Percentiles rank a stretch among this genome's conserved stretches.
Conservation (phyloP, 257 asterid species). For the Haberlea rhodopensis region DNA sequence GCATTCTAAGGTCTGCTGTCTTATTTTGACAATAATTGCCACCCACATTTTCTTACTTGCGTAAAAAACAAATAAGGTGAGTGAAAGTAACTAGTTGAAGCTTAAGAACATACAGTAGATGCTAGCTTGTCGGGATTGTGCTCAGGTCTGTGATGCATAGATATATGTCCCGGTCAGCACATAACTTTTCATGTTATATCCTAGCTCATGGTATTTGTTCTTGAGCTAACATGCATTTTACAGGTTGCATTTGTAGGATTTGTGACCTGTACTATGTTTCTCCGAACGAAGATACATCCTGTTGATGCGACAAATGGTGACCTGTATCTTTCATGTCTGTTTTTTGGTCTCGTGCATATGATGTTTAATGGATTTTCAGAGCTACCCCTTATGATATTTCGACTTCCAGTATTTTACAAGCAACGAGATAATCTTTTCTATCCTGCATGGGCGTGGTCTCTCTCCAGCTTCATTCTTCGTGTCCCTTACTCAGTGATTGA, state of each 20-base stretch:
- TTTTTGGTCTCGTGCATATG: constrained; percentile 80
- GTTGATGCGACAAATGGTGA: constrained; percentile 57
- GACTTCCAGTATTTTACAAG: constrained; percentile 91
- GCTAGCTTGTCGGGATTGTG: neutral
- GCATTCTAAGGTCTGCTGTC: neutral
- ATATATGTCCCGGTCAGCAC: too few relatives aligned
- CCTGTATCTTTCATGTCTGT: constrained; percentile 68
- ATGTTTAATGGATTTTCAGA: constrained; percentile 93
- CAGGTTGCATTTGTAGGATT: constrained; percentile 88
- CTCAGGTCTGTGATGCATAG: neutral
- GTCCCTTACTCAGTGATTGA: constrained; percentile 81
- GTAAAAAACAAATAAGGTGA: neutral
- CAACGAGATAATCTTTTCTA: constrained; percentile 85
- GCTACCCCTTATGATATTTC: constrained; percentile 72
- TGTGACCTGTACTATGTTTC: constrained; percentile 77
- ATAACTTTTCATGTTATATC: too few relatives aligned
- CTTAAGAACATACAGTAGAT: neutral
- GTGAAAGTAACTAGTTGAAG: neutral
- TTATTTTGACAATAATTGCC: neutral
- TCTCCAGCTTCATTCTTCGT: constrained; percentile 69
- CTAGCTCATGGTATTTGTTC: neutral
- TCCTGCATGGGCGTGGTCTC: constrained; percentile 92
- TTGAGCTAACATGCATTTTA: constrained; percentile 12
- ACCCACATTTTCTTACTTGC: neutral
- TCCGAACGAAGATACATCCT: constrained; percentile 68